Evolutionary conservation across 306 rosid genomes (phyloP).

Genomic region (Echinosophora koreensis): DNA sequence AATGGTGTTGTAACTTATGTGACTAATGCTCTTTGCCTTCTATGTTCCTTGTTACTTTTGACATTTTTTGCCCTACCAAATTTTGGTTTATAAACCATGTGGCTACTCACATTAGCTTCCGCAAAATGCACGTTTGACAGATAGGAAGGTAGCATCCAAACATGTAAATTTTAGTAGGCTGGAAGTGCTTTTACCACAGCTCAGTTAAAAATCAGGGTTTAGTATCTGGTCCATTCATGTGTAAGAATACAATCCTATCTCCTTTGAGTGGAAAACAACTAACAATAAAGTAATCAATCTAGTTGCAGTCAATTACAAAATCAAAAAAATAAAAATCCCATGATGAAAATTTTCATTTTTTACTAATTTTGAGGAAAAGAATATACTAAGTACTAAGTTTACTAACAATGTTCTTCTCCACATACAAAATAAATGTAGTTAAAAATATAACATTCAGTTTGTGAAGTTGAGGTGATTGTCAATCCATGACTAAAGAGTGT

Average conservation of each 20-base stretch:
- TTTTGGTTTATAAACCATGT: not conserved
- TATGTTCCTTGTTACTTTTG: slow-evolving; percentile 5
- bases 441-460: not conserved
- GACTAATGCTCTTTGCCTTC: slow-evolving; percentile 8
- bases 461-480: not conserved
- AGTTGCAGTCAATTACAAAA: not conserved
- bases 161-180: not conserved
- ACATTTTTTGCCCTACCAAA: not conserved
- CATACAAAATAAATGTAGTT: not conserved
- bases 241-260: not conserved
- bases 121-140: too few relatives aligned
- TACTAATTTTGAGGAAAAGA: slow-evolving; percentile 6
- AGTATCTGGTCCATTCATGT: not conserved
- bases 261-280: not conserved
- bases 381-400: not conserved
- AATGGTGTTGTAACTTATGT: slow-evolving; percentile 31
- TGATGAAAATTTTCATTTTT: slow-evolving; percentile 4
- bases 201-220: not conserved
- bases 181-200: not conserved
- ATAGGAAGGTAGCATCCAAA: too few relatives aligned
- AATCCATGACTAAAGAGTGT: not conserved
- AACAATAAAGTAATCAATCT: not conserved
- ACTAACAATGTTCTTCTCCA: not conserved
- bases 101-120: not conserved
- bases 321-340: not conserved